Evolutionary conservation across 2,329 filamentous ascomycete genomes (phyloP).

Genomic region (Achaetomium macrosporum): DNA sequence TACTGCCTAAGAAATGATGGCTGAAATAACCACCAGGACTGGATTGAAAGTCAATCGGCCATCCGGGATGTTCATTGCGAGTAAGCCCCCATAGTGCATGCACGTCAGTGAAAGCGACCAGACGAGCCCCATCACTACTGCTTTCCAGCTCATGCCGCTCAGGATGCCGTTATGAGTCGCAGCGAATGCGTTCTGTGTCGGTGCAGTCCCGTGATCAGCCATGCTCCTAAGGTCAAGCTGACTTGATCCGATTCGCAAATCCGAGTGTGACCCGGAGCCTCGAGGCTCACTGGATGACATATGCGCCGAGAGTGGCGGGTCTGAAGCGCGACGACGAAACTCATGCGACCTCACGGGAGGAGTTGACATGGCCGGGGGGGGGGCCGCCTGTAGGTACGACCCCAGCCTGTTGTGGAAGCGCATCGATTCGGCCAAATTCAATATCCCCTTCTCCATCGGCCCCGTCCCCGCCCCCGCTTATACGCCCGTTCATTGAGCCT

Average conservation of each 20-base stretch:
- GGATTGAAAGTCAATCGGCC: slow-evolving; percentile 1
- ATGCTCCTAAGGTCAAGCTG: slow-evolving; percentile 6
- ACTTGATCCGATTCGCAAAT: slow-evolving; percentile 2
- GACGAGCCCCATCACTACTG: slow-evolving; percentile 1
- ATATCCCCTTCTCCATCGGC: neutral
- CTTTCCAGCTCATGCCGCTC: slow-evolving; percentile 2
- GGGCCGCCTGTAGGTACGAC: neutral
- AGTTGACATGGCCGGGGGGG: neutral
- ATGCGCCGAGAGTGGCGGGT: neutral
- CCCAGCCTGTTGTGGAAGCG: neutral
- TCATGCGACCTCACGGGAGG: neutral
- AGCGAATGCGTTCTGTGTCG: slow-evolving; percentile 3
- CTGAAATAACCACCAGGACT: neutral
- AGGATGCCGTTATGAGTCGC: slow-evolving; percentile 2
- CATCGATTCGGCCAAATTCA: neutral
- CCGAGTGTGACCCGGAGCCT: neutral
- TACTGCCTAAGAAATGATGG: slow-evolving; percentile 4
- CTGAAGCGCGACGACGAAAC: neutral
- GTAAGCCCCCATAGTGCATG: slow-evolving; percentile 5
- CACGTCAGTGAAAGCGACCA: slow-evolving; percentile 6
- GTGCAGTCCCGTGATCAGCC: slow-evolving; percentile 1
- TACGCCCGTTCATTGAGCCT: neutral
- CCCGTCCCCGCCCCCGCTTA: neutral
- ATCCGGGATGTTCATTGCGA: slow-evolving; percentile 2
- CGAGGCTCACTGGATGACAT: neutral